Percentiles rank a stretch among this genome's conserved stretches.
These are phyloP conservation scores for Metschnikowia dekortorum DNA, from an alignment of 805 yeast genomes.

Conservation along the genomic window DNA sequence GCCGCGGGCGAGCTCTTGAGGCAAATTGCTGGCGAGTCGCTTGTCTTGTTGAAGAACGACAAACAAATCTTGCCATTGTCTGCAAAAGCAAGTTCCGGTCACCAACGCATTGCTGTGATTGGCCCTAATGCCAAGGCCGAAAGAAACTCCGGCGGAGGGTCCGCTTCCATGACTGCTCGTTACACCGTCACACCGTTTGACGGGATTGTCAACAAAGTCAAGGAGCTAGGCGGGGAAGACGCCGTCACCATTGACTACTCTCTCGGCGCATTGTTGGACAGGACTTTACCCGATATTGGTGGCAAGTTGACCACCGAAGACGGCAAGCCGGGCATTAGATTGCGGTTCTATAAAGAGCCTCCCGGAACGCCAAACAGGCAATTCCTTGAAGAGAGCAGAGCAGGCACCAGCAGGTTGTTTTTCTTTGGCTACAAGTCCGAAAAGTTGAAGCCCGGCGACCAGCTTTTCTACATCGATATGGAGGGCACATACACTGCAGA, in stretches of 20 bases:
- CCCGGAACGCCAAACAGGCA: slow-evolving; percentile 19
- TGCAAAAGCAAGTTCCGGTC: slow-evolving; percentile 16
- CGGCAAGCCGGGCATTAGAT: slow-evolving; percentile 25
- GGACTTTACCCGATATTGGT: slow-evolving; percentile 30
- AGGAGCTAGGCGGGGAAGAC: slow-evolving; percentile 14
- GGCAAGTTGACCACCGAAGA: slow-evolving; percentile 15
- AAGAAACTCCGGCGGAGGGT: slow-evolving; percentile 58
- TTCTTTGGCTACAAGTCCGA: slow-evolving; percentile 17
- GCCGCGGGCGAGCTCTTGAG: slow-evolving; percentile 12
- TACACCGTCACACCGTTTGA: slow-evolving; percentile 49
- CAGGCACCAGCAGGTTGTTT: slow-evolving; percentile 16
- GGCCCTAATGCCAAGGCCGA: slow-evolving; percentile 56
- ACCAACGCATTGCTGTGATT: slow-evolving; percentile 44
- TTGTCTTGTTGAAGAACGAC: slow-evolving; percentile 56
- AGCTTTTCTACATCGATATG: slow-evolving; percentile 40
- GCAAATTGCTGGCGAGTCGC: slow-evolving; percentile 34
- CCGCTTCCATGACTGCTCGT: slow-evolving; percentile 51
- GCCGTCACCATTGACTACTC: slow-evolving; percentile 22
- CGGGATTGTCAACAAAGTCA: slow-evolving; percentile 35
- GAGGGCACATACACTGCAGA: slow-evolving; percentile 45
- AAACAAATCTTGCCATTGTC: slow-evolving; percentile 42
- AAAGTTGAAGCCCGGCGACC: slow-evolving; percentile 12
- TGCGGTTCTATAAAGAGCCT: slow-evolving; percentile 26
- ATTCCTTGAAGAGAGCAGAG: slow-evolving; percentile 22
- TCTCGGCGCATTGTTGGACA: slow-evolving; percentile 31